Base-by-base conservation (phyloP, 2,329 filamentous ascomycete genomes). In the Rhynchosporium graminicola region DNA sequence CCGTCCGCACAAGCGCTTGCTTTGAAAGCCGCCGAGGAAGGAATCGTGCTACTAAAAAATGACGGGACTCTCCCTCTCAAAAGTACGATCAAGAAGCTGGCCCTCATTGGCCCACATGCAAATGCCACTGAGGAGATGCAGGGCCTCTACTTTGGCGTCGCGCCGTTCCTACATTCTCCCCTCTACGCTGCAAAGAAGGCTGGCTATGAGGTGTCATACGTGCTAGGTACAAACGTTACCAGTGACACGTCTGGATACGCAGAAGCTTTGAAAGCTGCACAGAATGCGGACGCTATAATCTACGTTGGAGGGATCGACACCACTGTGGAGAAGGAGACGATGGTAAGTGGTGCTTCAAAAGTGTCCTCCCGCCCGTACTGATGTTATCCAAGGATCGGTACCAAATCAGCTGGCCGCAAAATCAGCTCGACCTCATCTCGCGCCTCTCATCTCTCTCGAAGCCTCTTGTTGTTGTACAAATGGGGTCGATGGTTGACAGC, bases 291-390 rank as follows among this genome's bases (percentile, higher is more conserved):
- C 65, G 73, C 80, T 1, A 79, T 87, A 60, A 71, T 87, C 31
- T 86, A 79, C 65, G 75, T 82, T 13, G 82, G 82, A 33, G 84
- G 84, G 3, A 79, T 85, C 29, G 82, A 87, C 68, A 79, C 76
- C 29, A 75, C 74, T 7, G 75, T 82, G 6, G 84, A 84, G 65
- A 74, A 76, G 3, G 84, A 87, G 68, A 78, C 6, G n/a, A 8
- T 40, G 12, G 36, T 40, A 40, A 40, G 36, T 40, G 36, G 7
- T 40, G 7, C 36, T 12, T 8, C 12, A 7, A 7, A 8, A 12
- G 36, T 1, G 12, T 40, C 12, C 12, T 3, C 12, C 36, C 12
- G 36, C 36, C 36, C 36, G 12, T 40, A 40, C 36, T 40, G 36
- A 40, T 40, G 2, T 40, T 8, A 8, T 40, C 36, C 12, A 57